Evolutionary conservation across 129 eudicot species (phyloP).

Genomic region (Tagetes patula): DNA sequence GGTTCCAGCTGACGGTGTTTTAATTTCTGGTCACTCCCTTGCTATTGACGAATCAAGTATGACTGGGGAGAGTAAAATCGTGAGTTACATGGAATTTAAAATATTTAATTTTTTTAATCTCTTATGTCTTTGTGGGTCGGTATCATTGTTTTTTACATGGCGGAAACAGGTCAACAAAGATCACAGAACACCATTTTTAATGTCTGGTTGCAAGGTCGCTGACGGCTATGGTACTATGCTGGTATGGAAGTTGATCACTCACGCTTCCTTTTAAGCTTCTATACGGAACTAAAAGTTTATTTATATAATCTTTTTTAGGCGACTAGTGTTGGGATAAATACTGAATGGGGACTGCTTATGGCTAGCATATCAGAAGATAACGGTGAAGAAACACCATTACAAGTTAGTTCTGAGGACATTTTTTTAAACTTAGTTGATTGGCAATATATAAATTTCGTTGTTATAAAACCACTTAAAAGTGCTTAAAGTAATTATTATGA

Average conservation of each 20-base stretch:
- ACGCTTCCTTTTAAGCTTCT: background rate
- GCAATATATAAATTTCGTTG: background rate
- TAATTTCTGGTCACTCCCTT: slow-evolving; percentile 82
- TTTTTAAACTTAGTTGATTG: background rate
- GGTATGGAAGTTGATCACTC: slow-evolving; percentile 44
- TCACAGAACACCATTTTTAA: slow-evolving; percentile 69
- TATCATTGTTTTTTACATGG: slow-evolving; percentile 8
- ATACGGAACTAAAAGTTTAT: background rate
- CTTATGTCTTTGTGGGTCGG: slow-evolving; percentile 2
- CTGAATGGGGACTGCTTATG: slow-evolving; percentile 99
- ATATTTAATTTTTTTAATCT: background rate
- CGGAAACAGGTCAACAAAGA: slow-evolving; percentile 69
- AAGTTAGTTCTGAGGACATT: slow-evolving; percentile 44
- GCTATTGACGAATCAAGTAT: slow-evolving; percentile 93
- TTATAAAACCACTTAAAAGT: background rate
- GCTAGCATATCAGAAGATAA: slow-evolving; percentile 98
- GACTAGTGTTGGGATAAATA: slow-evolving; percentile 85
- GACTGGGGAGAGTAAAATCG: slow-evolving; percentile 98
- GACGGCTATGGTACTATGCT: slow-evolving; percentile 99
- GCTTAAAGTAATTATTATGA: background rate
- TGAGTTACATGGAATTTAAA: slow-evolving; percentile 29
- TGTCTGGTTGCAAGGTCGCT: slow-evolving; percentile 99
- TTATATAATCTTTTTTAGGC: slow-evolving; percentile 45
- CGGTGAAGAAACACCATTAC: slow-evolving; percentile 97
- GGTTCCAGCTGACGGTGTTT: slow-evolving; percentile 95